Conservation (phyloP, 176 grass and related monocot species). For the Phoenix dactylifera region DNA sequence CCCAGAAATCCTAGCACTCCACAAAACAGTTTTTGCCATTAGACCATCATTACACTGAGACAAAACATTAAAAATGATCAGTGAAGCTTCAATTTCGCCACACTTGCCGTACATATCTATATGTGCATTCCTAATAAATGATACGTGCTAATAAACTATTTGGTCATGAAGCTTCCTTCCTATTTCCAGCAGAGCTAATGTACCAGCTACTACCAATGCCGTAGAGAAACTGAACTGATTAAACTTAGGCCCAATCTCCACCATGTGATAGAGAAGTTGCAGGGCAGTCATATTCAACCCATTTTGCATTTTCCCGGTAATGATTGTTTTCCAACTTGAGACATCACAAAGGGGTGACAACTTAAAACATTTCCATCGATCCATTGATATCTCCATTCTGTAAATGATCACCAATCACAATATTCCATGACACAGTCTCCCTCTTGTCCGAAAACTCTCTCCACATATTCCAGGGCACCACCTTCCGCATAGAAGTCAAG, state of each 20-base stretch:
- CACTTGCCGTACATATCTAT: constrained; percentile 77
- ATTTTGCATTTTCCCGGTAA: constrained; percentile 31
- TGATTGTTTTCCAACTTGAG: constrained; percentile 54
- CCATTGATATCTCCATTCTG: constrained; percentile 20
- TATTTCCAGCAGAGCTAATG: constrained; percentile 27
- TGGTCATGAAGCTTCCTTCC: constrained; percentile 43
- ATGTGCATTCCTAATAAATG: constrained; percentile 39
- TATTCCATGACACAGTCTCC: constrained; percentile 40
- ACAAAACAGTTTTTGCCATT: constrained; percentile 25
- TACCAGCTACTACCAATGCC: constrained; percentile 34
- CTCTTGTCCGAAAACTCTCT: constrained; percentile 16
- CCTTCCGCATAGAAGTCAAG: constrained; percentile 49
- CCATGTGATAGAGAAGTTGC: constrained; percentile 26
- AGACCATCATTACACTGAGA: constrained; percentile 1
- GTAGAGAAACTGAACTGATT: constrained; percentile 48
- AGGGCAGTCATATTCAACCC: constrained; percentile 20
- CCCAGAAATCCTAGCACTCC: constrained; percentile 43
- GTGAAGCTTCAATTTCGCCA: constrained; percentile 20
- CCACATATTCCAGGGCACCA: neutral
- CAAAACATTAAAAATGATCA: constrained; percentile 30
- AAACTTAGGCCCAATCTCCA: constrained; percentile 19
- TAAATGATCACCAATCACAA: constrained; percentile 31
- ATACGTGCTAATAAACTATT: constrained; percentile 13
- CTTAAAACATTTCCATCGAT: constrained; percentile 26
- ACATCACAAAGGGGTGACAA: constrained; percentile 22